Base-by-base conservation (phyloP, 768 basidiomycete genomes). In the Suillus alpinus region DNA sequence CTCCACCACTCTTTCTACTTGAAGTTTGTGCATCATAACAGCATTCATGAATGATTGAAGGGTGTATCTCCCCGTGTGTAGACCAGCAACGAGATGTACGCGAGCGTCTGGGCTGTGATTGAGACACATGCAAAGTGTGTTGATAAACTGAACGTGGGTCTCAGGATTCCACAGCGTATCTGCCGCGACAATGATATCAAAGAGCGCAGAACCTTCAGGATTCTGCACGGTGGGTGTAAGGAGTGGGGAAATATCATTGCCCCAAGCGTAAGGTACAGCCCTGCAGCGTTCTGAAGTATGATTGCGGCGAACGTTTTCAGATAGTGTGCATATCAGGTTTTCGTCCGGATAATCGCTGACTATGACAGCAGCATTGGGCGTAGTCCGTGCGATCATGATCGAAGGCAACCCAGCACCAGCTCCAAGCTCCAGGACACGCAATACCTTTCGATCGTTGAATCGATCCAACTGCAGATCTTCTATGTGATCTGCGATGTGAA, bases 101-200 rank as follows among this genome's bases (percentile, higher is more conserved):
- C 88, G 82, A 34, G 89, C 75, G 41, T 75, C 62, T 1, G 72
- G 59, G 10, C 74, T 68, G 56, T 69, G 80, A 53, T 72, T 76
- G 37, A 91, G 77, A 18, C 82, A 82, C 62, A 65, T 59, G 47
- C 72, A 73, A 16, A 92, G 74, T 4, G 87, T 80, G 6, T 78
- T 69, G 40, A 89, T 72, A 57, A 91, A 85, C 10, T 79, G 63
- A 0, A 53, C 63, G 64, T 92, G 90, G 3, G 81, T 63, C 26
- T 85, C 83, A 4, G 86, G 71, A 67, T 91, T 89, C 91, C 90
- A 92, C 1, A 93, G 73, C 34, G 89, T 91, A 67, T 92, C 91
- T 13, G 90, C 86, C 0, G 89, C 88, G 26, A 91, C 62, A 36
- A 92, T 74, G 43, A 89, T 61, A 66, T 92, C 89, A 69, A 89